Evolutionary conservation across 2,329 filamentous ascomycete genomes (phyloP), one percentile per base, ranked within the genome.

Genomic region (Fusarium globosum): DNA sequence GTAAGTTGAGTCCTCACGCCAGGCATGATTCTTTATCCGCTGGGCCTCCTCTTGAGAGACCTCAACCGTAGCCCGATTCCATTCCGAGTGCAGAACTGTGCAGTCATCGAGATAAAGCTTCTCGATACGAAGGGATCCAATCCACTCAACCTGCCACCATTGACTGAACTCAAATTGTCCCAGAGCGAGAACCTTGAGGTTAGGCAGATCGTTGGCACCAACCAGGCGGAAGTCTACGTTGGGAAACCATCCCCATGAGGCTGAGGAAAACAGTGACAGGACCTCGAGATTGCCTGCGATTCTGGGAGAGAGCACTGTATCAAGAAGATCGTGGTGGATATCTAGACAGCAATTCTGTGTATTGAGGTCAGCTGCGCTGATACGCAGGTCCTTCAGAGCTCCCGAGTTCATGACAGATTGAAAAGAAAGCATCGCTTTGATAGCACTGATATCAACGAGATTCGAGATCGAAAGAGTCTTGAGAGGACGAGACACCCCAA

Each of bases 141-240:
- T 81, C 84, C 85, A 87, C 18, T 84, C 82, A 2, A 86, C 69
- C 58, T 87, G 85, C 78, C 81, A 82, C 48, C 85, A 81, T 30
- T 85, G 80, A 8, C 80, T 80, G 65, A 88, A 85, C 6, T 80
- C 79, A 45, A 81, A 84, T 7, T 81, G 81, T 1, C 83, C 82
- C 0, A 88, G 68, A 0, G 79, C 76, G 0, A 87, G 77, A 0
- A 81, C 78, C 41, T 79, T 79, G 10, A 87, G 80, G 2, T 78
- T 75, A 0, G 83, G 81, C 38, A 86, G 82, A 4, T 55, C 60
- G 5, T 65, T 33, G 3, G 51, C 18, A 8, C 63, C 43, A 5
- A 74, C 58, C 9, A 36, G 46, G 1, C 74, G 72, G 28, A 85
- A 79, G 35, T 85, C 80, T 42, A 83, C 78, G 39, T 79, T 79